Base-by-base conservation (phyloP, 805 yeast species). In the Candida nanaspora region DNA sequence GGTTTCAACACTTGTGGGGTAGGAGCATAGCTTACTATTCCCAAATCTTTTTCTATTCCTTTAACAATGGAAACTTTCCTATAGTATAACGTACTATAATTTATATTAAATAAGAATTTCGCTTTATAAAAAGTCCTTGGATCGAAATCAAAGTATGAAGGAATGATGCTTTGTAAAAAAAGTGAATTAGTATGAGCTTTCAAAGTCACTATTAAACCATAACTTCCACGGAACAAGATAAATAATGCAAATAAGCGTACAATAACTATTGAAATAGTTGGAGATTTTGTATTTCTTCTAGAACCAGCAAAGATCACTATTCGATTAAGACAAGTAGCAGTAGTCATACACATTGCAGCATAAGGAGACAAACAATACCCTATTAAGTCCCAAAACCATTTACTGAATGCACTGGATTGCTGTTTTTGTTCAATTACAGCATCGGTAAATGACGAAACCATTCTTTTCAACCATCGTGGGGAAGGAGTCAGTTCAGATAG, bases 271-370 rank as follows among this genome's bases (percentile, higher is more conserved):
- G 63, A 56, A 10, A 56, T 14, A 6, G 19, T 13, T 0, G 68
- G 70, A 29, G 70, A 51, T 29, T 57, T 46, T 28, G 59, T 52
- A 31, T 66, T 66, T 19, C 71, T 56, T 40, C 80, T 52, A 6
- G 77, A 60, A 0, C 80, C 64, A 2, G 84, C 79, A 68, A 79
- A 76, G 3, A 75, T 72, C 18, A 69, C 64, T 4, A 81, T 71
- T 46, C 86, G 61, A 55, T 80, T 80, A 45, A 80, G 59, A 3
- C 78, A 49, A 4, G 80, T 60, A 1, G 82, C 84, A 46, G 78
- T 74, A 8, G 72, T 52, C 69, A 78, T 74, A 55, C 83, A 78
- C 23, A 67, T 62, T 21, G 69, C 55, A 2, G 80, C 74, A 51
- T 70, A 76, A 0, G 72, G 70, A 11, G 76, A 68, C 14, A 71